phyloP scores from a whole-genome alignment of 805 yeast species.

The Wickerhamiella hasegawae region DNA sequence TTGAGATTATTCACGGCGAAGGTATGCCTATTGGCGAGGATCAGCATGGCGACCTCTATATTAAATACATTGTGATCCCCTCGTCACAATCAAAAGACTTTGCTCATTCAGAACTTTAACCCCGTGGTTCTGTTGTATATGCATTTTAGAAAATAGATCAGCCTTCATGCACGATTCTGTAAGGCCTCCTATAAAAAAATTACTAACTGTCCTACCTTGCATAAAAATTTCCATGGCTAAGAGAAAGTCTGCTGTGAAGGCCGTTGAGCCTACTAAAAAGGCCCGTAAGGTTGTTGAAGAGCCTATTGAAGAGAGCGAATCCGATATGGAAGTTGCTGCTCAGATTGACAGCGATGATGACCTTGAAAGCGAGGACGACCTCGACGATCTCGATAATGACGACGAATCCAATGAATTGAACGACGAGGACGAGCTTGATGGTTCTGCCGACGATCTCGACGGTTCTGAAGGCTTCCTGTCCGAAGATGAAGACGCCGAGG shows the following conservation, averaged over 20 bases:
- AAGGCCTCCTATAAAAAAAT: too few relatives aligned
- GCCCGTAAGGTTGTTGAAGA: slow-evolving; percentile 1
- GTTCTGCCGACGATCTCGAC: slow-evolving; percentile 11
- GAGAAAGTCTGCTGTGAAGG: neutral
- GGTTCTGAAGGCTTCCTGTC: slow-evolving; percentile 6
- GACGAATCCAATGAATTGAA: slow-evolving; percentile 1
- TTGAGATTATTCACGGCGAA: slow-evolving; percentile 52
- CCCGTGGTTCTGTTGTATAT: too few relatives aligned
- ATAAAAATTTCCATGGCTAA: neutral
- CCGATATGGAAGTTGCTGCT: neutral
- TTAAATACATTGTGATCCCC: slow-evolving; percentile 27
- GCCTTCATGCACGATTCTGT: too few relatives aligned
- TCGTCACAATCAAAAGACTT: too few relatives aligned
- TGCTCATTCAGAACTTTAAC: too few relatives aligned
- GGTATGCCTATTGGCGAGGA: slow-evolving; percentile 69
- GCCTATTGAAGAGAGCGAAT: neutral
- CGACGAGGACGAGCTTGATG: slow-evolving; percentile 11
- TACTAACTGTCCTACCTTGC: too few relatives aligned
- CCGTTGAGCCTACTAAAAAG: neutral
- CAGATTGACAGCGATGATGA: neutral
- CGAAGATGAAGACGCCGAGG: slow-evolving; percentile 9
- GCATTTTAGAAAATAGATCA: too few relatives aligned
- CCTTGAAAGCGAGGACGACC: neutral
- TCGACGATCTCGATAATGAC: slow-evolving; percentile 5
- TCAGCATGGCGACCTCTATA: slow-evolving; percentile 33